phyloP scores from a whole-genome alignment of 2,329 filamentous ascomycete genomes.

The Mollisiaceae sp. region DNA sequence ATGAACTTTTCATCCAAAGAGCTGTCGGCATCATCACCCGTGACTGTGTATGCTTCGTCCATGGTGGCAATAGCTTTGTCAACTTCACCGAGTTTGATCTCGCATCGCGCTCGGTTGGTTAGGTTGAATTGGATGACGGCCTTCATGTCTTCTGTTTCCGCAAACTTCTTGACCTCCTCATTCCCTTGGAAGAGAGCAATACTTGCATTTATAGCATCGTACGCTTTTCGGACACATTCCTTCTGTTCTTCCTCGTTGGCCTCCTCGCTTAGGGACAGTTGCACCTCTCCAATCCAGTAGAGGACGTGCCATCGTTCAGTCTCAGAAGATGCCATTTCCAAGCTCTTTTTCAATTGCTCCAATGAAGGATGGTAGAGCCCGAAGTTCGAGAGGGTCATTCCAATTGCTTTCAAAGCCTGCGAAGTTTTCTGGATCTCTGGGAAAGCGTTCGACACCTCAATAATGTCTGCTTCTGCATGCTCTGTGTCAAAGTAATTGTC shows the following conservation, averaged over 20 bases:
- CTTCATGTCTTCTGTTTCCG: background rate
- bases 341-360: background rate
- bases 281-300: background rate
- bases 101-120: background rate
- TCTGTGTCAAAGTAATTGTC: background rate
- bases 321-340: background rate
- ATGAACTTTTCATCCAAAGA: background rate
- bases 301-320: background rate
- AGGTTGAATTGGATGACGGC: background rate
- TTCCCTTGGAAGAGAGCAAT: background rate
- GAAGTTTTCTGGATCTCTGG: constrained; percentile 1
- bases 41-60: background rate
- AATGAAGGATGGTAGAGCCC: background rate
- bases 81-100: background rate
- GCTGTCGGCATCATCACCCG: background rate
- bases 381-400: constrained; percentile 1
- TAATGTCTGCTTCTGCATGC: constrained; percentile 1
- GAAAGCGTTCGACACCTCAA: constrained; percentile 1
- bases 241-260: background rate
- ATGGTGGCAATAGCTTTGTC: constrained; percentile 5
- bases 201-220: background rate
- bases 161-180: background rate
- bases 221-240: background rate
- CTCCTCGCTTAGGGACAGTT: background rate
- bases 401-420: constrained; percentile 10